These are phyloP conservation scores for Rhodomyrtus psidioides DNA, from an alignment of 441 rosid species.

Conservation along the genomic window DNA sequence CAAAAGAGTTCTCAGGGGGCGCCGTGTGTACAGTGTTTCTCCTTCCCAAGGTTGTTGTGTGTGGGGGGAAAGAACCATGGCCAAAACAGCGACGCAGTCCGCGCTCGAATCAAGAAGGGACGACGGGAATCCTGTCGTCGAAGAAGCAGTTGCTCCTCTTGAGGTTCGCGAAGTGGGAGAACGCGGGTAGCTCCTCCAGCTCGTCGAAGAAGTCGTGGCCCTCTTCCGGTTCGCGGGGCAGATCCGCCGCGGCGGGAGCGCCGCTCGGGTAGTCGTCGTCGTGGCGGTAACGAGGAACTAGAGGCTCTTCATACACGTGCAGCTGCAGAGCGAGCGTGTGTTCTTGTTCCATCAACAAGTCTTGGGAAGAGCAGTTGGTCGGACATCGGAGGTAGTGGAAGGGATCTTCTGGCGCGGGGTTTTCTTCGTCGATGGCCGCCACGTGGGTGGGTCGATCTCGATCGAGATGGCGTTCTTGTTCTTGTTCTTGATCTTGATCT, in stretches of 20 bases:
- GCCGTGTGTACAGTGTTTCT: neutral
- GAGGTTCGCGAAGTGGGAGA: slow-evolving; percentile 43
- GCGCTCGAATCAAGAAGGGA: slow-evolving; percentile 43
- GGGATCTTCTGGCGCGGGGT: slow-evolving; percentile 11
- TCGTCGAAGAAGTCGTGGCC: slow-evolving; percentile 58
- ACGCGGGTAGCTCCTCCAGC: slow-evolving; percentile 54
- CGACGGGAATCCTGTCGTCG: slow-evolving; percentile 57
- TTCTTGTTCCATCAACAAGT: slow-evolving; percentile 25
- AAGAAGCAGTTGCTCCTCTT: slow-evolving; percentile 29
- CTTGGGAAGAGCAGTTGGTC: slow-evolving; percentile 16
- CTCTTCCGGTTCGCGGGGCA: slow-evolving; percentile 32
- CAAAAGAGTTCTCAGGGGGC: neutral
- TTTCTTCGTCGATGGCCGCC: slow-evolving; percentile 10
- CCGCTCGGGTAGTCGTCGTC: neutral
- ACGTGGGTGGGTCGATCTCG: neutral
- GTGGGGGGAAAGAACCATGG: neutral
- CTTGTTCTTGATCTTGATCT: slow-evolving; percentile 6
- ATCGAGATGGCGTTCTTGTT: neutral
- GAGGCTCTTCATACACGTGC: slow-evolving; percentile 40
- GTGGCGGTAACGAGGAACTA: slow-evolving; percentile 9
- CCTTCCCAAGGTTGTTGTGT: neutral
- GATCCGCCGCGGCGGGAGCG: neutral
- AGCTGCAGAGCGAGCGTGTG: slow-evolving; percentile 16
- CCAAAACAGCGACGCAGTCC: neutral
- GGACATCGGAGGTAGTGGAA: slow-evolving; percentile 47